Conservation (phyloP, 2,329 filamentous ascomycete species). For the Sporothrix sp. region DNA sequence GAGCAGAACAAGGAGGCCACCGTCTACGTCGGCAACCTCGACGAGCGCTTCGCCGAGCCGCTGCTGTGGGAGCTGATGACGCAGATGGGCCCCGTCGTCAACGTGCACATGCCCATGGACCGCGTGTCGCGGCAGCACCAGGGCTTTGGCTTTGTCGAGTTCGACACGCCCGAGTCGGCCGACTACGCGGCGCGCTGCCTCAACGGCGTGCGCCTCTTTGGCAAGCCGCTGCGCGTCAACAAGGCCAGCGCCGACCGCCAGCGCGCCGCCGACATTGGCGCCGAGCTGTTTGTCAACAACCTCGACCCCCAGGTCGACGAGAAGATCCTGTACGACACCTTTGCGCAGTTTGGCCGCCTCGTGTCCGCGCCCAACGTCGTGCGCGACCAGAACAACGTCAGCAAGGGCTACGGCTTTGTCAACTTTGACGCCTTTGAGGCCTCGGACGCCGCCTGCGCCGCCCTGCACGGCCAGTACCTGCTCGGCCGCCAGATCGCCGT, state of each 20-base stretch:
- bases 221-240: conserved; percentile 93
- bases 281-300: conserved; percentile 94
- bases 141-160: conserved; percentile 98
- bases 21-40: conserved; percentile 95
- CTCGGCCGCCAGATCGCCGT: conserved; percentile 96
- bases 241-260: conserved; percentile 89
- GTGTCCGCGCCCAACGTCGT: conserved; percentile 83
- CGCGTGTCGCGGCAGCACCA: conserved; percentile 94
- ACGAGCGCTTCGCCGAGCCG: conserved; percentile 85
- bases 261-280: conserved; percentile 84
- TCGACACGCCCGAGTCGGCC: conserved; percentile 87
- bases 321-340: conserved; percentile 89
- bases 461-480: conserved; percentile 93
- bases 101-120: conserved; percentile 96
- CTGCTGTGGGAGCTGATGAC: conserved; percentile 97
- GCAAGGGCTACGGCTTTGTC: conserved; percentile 94
- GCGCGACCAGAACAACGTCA: conserved; percentile 75
- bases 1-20: conserved; percentile 98
- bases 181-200: conserved; percentile 95
- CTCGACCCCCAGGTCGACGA: conserved; percentile 91
- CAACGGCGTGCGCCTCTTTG: conserved; percentile 88
- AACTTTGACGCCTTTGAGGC: conserved; percentile 89
- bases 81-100: conserved; percentile 92
- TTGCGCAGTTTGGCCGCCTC: conserved; percentile 81
- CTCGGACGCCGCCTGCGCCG: conserved; percentile 80